Evolutionary conservation across 371 early-diverging fungal genomes (phyloP), one percentile per base, ranked within the genome.

Genomic region (Mortierella sp.): DNA sequence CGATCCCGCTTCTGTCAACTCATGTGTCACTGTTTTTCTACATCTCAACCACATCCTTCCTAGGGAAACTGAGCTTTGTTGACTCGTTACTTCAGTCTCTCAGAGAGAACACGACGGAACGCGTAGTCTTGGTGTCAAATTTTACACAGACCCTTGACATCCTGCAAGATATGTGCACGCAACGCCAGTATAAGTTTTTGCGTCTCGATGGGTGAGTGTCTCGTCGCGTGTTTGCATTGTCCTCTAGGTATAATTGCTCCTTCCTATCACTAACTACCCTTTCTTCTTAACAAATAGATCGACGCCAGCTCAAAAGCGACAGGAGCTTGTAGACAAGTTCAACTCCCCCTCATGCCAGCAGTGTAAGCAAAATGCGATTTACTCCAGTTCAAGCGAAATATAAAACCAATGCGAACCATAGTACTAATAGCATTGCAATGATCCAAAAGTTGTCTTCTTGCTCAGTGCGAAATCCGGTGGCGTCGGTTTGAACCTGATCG

Each of bases 101-200:
- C 54, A 84, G 80, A 40, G 57, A 54, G 21, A 75, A 79, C 40
- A 89, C 90, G n/a, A 61, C 83, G 1, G 91, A 91, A 59, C 92
- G 93, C 77, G 92, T 95, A 0, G 94, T 96, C 3, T 80, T 96
- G 5, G 94, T 96, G 46, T 93, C 93, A 57, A 94, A 94, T 77
- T 94, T 90, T 76, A 89, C 89, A 14, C 84, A 90, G 64, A 92
- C 91, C n/a, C 84, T 95, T n/a, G 93, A 95, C 74, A 74, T 94
- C 21, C 88, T 94, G 43, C 91, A 91, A 77, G 81, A 46, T 24
- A 71, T 91, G 50, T 90, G 92, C 71, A 69, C 76, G 3, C 71
- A 74, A 34, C 57, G 75, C 11, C 74, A 84, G 1, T 91, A 89
- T 78, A 76, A 74, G 8, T 92, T 76, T 73, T 77, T 91, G 31